phyloP scores from a whole-genome alignment of 352 stramenopile genomes.

The Globisporangium spiculum region DNA sequence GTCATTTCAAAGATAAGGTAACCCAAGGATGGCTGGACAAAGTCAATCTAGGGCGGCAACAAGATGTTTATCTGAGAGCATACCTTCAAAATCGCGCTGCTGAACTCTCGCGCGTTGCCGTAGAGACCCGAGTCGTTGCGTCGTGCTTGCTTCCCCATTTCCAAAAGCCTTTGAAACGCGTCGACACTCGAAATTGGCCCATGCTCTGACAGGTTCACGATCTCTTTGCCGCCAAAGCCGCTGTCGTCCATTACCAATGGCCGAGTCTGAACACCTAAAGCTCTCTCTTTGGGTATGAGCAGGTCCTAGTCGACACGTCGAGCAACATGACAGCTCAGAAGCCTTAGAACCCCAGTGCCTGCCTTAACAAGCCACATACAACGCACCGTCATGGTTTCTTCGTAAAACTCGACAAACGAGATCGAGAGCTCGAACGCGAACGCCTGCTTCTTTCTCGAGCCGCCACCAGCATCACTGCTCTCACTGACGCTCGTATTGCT shows the following conservation, averaged over 20 bases:
- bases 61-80: background rate
- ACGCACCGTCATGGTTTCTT: constrained; percentile 46
- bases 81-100: constrained; percentile 44
- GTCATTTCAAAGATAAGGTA: background rate
- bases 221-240: constrained; percentile 18
- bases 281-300: background rate
- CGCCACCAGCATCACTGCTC: no score
- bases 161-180: constrained; percentile 29
- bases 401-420: constrained; percentile 53
- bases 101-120: constrained; percentile 47
- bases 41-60: background rate
- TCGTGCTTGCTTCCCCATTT: constrained; percentile 25
- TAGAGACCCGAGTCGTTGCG: constrained; percentile 32
- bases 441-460: constrained; percentile 9
- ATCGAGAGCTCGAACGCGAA: constrained; percentile 34
- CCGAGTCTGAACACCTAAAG: background rate
- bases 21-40: background rate
- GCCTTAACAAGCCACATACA: background rate
- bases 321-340: background rate
- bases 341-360: background rate
- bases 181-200: constrained; percentile 22
- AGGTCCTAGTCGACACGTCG: background rate
- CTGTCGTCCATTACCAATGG: constrained; percentile 17
- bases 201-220: constrained; percentile 32
- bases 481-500: no score